Evolutionary conservation across 2,329 filamentous ascomycete species (phyloP).

Genomic region (Sporothrix sp.): DNA sequence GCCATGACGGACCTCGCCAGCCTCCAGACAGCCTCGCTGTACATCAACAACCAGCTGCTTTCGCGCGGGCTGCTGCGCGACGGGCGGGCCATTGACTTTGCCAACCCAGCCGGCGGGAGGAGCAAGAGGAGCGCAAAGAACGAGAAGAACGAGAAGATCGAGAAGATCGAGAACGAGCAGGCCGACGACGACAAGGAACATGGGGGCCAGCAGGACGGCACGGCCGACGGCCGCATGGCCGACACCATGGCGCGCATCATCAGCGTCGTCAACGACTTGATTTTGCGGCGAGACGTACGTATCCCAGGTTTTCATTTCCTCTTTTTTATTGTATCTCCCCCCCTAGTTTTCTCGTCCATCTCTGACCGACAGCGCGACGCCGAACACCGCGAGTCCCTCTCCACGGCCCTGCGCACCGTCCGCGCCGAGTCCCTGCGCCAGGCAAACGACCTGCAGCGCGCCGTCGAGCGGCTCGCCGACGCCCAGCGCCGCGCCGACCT

Average conservation of each 20-base stretch:
- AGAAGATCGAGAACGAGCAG: too few relatives aligned
- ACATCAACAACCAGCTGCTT: slow-evolving; percentile 63
- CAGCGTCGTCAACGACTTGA: slow-evolving; percentile 86
- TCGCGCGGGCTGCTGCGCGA: slow-evolving; percentile 56
- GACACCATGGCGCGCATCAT: slow-evolving; percentile 70
- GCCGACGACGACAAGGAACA: slow-evolving; percentile 26
- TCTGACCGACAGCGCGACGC: slow-evolving; percentile 60
- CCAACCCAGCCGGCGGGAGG: slow-evolving; percentile 54
- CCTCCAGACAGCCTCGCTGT: slow-evolving; percentile 56
- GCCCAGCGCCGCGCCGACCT: slow-evolving; percentile 46
- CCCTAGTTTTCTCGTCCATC: neutral
- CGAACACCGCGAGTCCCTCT: slow-evolving; percentile 75
- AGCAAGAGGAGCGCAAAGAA: slow-evolving; percentile 27
- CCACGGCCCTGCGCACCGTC: slow-evolving; percentile 64
- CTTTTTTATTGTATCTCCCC: too few relatives aligned
- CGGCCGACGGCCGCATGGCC: slow-evolving; percentile 19
- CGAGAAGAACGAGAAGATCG: neutral
- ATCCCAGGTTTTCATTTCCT: neutral
- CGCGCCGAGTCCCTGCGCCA: slow-evolving; percentile 68
- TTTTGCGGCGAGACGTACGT: slow-evolving; percentile 77
- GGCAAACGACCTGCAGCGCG: slow-evolving; percentile 54
- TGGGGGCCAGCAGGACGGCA: slow-evolving; percentile 29
- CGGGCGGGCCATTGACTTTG: slow-evolving; percentile 74
- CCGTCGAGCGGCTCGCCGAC: slow-evolving; percentile 45
- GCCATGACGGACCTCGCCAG: slow-evolving; percentile 50